Percentiles rank a stretch among this genome's conserved stretches.
Conservation (phyloP, 2,329 filamentous ascomycete genomes). For the Alternaria hordeiaustralica region DNA sequence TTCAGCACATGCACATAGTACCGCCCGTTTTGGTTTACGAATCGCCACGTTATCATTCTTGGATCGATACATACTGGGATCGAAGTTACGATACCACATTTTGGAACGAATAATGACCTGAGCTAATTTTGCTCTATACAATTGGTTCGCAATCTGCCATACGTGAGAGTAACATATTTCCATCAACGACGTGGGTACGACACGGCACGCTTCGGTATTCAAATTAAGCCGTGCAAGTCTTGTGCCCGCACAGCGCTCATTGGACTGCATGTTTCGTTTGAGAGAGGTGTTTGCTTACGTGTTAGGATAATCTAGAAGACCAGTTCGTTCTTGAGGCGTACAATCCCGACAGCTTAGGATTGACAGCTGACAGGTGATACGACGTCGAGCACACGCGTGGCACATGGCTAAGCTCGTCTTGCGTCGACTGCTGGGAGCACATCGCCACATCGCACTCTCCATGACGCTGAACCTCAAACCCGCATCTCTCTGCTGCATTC, state of each 20-base stretch:
- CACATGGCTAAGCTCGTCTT: not conserved
- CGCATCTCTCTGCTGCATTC: not conserved
- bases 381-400: not conserved
- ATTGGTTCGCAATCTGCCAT: conserved; percentile 9
- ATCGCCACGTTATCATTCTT: conserved; percentile 2
- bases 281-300: conserved; percentile 9
- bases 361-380: conserved; percentile 1
- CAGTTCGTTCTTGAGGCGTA: not conserved
- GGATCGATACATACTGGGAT: conserved; percentile 16
- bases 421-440: not conserved
- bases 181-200: not conserved
- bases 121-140: conserved; percentile 13
- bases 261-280: not conserved
- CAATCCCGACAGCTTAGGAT: not conserved
- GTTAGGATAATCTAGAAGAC: not conserved
- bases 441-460: not conserved
- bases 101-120: conserved; percentile 31
- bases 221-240: conserved; percentile 6
- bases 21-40: conserved; percentile 12
- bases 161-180: conserved; percentile 5
- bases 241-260: not conserved
- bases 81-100: conserved; percentile 17
- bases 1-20: not conserved
- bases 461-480: not conserved
- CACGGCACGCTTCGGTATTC: not conserved